phyloP scores from a whole-genome alignment of 768 basidiomycete genomes.

The Russula sp. region DNA sequence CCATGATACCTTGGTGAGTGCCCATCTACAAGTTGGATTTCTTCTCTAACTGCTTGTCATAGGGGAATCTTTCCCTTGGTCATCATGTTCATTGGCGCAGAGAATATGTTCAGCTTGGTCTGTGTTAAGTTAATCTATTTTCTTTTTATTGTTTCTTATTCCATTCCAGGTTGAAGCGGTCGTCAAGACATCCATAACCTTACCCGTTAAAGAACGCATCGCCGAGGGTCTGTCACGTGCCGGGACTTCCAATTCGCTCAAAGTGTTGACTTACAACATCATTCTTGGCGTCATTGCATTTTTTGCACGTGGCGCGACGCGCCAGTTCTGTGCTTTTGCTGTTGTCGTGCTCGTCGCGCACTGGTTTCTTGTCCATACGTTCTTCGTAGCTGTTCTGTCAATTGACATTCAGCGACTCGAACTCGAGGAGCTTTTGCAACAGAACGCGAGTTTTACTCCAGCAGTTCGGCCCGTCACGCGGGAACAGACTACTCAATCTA shows the following conservation, averaged over 20 bases:
- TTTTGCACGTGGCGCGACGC: slow-evolving; percentile 72
- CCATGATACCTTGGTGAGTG: slow-evolving; percentile 81
- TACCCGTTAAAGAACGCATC: slow-evolving; percentile 88
- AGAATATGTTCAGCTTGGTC: slow-evolving; percentile 96
- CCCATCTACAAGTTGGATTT: slow-evolving; percentile 9
- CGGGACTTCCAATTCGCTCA: slow-evolving; percentile 88
- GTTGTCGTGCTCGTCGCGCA: slow-evolving; percentile 93
- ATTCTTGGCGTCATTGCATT: slow-evolving; percentile 73
- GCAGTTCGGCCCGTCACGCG: slow-evolving; percentile 30
- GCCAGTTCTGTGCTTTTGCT: slow-evolving; percentile 91
- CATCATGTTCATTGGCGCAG: slow-evolving; percentile 91
- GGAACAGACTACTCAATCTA: slow-evolving; percentile 25
- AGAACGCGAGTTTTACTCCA: slow-evolving; percentile 54
- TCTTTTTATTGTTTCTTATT: slow-evolving; percentile 26
- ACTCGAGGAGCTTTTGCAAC: slow-evolving; percentile 81
- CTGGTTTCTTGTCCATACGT: slow-evolving; percentile 95
- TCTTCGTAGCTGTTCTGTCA: slow-evolving; percentile 90
- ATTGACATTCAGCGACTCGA: slow-evolving; percentile 95
- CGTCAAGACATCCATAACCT: slow-evolving; percentile 73
- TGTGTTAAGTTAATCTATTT: slow-evolving; percentile 27
- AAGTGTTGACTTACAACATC: slow-evolving; percentile 80
- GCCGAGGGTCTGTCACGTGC: slow-evolving; percentile 85
- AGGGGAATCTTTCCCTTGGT: slow-evolving; percentile 91
- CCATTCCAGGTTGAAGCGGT: slow-evolving; percentile 72
- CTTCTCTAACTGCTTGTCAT: background rate